A percentile compares a stretch with the other conserved stretches of the same genome.
Conservation (phyloP, 306 rosid species). For the Vicia sativa region DNA sequence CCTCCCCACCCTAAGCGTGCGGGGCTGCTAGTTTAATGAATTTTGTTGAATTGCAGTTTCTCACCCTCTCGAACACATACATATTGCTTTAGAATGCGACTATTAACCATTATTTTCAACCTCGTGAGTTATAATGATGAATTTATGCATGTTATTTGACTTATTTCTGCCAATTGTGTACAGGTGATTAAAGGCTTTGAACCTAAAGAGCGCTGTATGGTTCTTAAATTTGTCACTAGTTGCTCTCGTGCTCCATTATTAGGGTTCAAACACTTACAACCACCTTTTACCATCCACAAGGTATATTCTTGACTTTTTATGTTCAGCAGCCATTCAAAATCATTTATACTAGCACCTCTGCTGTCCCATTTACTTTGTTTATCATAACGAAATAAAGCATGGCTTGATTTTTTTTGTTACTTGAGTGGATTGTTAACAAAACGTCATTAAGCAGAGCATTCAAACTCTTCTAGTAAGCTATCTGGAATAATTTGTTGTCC, state of each 20-base stretch:
- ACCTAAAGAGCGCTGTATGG: constrained; percentile 88
- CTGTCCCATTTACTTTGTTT: constrained; percentile 36
- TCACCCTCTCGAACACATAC: not conserved
- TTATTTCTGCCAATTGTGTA: constrained; percentile 35
- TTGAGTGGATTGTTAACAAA: constrained; percentile 18
- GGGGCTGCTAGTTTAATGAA: constrained; percentile 16
- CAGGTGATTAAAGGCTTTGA: constrained; percentile 79
- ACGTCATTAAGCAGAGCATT: too few relatives aligned
- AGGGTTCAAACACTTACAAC: constrained; percentile 93
- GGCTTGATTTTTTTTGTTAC: constrained; percentile 15
- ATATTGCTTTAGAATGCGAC: constrained; percentile 7
- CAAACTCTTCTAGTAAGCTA: too few relatives aligned
- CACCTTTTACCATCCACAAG: constrained; percentile 92
- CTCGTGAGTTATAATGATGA: constrained; percentile 24
- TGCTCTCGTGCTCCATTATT: constrained; percentile 99
- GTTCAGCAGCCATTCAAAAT: constrained; percentile 25
- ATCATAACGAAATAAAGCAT: constrained; percentile 25
- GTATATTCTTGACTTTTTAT: constrained; percentile 47
- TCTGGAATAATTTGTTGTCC: too few relatives aligned
- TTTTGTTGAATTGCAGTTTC: constrained; percentile 18
- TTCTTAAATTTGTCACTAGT: constrained; percentile 95
- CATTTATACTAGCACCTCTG: constrained; percentile 12
- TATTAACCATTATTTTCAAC: constrained; percentile 22
- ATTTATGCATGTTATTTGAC: constrained; percentile 20
- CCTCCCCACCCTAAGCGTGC: not conserved